A percentile compares a stretch with the other conserved stretches of the same genome.
Evolutionary conservation across 169 alveolate genomes (phyloP).

Genomic region (Eimeria sp.): DNA sequence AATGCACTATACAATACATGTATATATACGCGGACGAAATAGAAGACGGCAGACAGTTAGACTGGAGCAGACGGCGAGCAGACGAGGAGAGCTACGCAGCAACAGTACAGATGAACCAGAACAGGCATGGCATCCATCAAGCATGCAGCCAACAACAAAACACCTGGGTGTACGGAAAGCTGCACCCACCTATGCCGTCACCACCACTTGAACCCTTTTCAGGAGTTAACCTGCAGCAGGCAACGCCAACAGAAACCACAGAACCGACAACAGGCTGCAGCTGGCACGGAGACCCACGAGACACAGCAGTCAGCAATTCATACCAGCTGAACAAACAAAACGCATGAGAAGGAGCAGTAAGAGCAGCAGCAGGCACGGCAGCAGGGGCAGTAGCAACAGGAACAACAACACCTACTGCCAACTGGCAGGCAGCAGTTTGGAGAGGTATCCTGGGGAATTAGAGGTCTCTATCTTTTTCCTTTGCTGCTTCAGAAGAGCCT

Average conservation of each 20-base stretch:
- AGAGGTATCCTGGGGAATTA: slow-evolving; percentile 8
- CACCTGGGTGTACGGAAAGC: background rate
- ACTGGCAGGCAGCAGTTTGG: slow-evolving; percentile 13
- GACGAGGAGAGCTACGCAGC: too few species aligned
- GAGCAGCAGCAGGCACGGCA: background rate
- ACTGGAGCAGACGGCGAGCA: too few species aligned
- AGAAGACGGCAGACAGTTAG: background rate
- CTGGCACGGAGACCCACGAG: too few species aligned
- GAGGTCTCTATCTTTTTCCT: background rate
- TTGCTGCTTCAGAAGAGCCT: slow-evolving; percentile 45
- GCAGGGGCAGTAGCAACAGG: background rate
- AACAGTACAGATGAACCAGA: too few species aligned
- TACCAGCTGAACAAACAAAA: background rate
- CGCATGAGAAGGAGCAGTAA: background rate
- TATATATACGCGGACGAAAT: background rate
- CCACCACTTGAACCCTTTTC: background rate
- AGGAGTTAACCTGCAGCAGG: background rate
- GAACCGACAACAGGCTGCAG: background rate
- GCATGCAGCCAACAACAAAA: too few species aligned
- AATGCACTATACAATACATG: background rate
- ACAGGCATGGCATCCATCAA: too few species aligned
- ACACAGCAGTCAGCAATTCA: background rate
- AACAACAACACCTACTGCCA: slow-evolving; percentile 18
- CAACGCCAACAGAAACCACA: background rate
- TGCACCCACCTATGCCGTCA: background rate